phyloP scores from a whole-genome alignment of 192 early-diverging fungal genomes.

The Backusella psychrophila region DNA sequence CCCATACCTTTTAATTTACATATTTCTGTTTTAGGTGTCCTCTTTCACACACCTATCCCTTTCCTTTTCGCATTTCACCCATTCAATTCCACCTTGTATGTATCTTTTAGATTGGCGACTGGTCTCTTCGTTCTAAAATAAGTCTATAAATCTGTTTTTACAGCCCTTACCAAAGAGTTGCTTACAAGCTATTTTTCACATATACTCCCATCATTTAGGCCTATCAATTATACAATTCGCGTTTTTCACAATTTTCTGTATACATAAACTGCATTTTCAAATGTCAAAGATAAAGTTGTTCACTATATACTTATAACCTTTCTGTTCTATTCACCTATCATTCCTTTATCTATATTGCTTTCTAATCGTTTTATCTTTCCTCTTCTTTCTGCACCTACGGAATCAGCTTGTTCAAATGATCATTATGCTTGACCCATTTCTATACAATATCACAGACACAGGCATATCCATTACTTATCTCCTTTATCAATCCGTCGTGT shows the following conservation, averaged over 20 bases:
- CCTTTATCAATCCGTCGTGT: not conserved
- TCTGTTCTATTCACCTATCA: not conserved
- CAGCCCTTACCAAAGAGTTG: not conserved
- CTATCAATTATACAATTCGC: not conserved
- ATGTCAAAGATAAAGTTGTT: not conserved
- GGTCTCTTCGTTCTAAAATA: not conserved
- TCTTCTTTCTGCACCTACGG: not conserved
- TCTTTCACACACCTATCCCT: too few relatives aligned
- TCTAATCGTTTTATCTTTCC: not conserved
- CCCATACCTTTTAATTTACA: too few relatives aligned
- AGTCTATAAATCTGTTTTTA: not conserved
- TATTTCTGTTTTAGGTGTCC: too few relatives aligned
- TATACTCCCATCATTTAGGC: not conserved
- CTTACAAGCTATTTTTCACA: not conserved
- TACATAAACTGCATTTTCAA: not conserved
- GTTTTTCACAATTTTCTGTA: not conserved
- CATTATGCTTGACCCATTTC: not conserved
- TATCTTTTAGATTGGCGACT: not conserved
- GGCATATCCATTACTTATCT: not conserved
- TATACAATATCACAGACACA: not conserved
- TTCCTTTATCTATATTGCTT: not conserved
- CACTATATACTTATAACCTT: not conserved
- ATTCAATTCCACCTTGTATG: not conserved
- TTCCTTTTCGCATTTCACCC: not conserved
- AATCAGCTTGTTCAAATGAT: not conserved